Percentiles rank a stretch among this genome's conserved stretches.
These are phyloP conservation scores for Talaromyces sp. DNA, from an alignment of 2,329 filamentous ascomycete genomes.

Conservation along the genomic window DNA sequence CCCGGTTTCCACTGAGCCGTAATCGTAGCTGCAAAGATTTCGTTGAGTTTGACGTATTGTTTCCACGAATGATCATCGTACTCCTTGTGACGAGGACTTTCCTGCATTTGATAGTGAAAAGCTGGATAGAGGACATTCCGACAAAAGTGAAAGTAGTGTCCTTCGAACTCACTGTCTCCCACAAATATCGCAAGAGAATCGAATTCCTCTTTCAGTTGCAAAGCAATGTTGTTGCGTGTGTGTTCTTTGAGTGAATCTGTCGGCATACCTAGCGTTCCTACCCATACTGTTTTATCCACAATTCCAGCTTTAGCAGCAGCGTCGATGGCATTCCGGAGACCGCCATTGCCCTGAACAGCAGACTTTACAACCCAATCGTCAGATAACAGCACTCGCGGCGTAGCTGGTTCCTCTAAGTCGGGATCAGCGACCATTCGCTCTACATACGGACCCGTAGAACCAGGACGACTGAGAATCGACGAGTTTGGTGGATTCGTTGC, in stretches of 20 bases:
- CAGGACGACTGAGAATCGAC: conserved; percentile 60
- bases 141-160: conserved; percentile 92
- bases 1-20: conserved; percentile 85
- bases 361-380: conserved; percentile 76
- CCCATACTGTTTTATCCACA: conserved; percentile 73
- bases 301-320: conserved; percentile 69
- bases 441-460: conserved; percentile 24
- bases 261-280: conserved; percentile 89
- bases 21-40: conserved; percentile 85
- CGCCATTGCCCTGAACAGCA: conserved; percentile 87
- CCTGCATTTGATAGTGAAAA: conserved; percentile 95
- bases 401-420: conserved; percentile 49
- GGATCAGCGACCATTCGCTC: conserved; percentile 21
- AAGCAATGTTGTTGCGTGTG: conserved; percentile 77
- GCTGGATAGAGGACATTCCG: conserved; percentile 96
- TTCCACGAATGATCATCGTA: conserved; percentile 96
- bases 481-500: conserved; percentile 70
- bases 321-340: conserved; percentile 79
- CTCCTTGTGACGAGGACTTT: conserved; percentile 94
- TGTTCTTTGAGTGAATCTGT: conserved; percentile 75
- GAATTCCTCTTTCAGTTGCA: conserved; percentile 72
- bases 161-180: conserved; percentile 86
- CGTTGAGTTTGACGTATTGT: conserved; percentile 87
- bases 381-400: conserved; percentile 60
- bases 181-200: conserved; percentile 80